Evolutionary conservation across 176 grass and related monocot species (phyloP).

Genomic region (Paspalum notatum): DNA sequence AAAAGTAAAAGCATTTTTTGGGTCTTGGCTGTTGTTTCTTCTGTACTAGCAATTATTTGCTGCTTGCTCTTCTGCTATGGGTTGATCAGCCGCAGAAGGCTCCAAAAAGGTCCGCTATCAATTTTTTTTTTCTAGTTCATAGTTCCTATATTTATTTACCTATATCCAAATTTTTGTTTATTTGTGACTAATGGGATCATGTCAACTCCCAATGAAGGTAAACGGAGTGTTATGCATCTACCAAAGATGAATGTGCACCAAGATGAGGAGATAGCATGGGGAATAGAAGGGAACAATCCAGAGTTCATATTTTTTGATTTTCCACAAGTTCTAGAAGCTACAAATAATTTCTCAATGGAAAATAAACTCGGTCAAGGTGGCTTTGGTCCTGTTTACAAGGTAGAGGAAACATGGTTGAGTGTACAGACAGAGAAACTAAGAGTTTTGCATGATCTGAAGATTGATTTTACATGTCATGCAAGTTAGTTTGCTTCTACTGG

Average conservation of each 20-base stretch:
- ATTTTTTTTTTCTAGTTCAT: background rate
- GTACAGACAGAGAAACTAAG: background rate
- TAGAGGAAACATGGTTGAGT: background rate
- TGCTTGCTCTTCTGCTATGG: conserved; percentile 11
- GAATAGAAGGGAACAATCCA: background rate
- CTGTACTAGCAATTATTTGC: conserved; percentile 8
- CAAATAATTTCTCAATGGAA: background rate
- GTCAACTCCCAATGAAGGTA: conserved; percentile 5
- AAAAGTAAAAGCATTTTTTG: background rate
- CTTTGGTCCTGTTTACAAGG: conserved; percentile 15
- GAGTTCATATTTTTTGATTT: conserved; percentile 1
- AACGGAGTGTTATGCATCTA: background rate
- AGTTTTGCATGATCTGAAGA: background rate
- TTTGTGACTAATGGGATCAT: background rate
- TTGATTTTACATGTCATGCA: background rate
- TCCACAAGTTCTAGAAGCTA: background rate
- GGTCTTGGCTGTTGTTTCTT: background rate
- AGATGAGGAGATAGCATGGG: conserved; percentile 1
- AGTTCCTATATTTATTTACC: background rate
- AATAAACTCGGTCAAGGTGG: conserved; percentile 20
- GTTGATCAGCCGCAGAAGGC: background rate
- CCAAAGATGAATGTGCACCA: background rate
- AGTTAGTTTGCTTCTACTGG: background rate
- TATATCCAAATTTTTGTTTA: background rate
- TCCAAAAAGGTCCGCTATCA: conserved; percentile 14